Conservation (phyloP, 441 rosid species). For the Adansonia grandidieri region DNA sequence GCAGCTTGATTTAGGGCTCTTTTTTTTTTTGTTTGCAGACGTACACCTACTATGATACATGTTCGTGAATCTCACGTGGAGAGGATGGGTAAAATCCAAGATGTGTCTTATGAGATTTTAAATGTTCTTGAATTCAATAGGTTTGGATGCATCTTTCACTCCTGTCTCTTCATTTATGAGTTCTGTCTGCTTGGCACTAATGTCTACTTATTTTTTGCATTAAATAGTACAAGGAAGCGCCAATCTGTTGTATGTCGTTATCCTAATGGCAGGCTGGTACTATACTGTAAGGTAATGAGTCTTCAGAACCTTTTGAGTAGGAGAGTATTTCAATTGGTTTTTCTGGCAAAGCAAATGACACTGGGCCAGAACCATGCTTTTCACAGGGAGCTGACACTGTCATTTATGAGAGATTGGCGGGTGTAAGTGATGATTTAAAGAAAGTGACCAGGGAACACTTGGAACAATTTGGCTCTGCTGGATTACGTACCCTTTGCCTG, state of each 20-base stretch:
- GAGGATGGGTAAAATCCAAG: conserved; percentile 2
- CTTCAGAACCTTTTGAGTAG: not conserved
- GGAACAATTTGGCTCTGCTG: conserved; percentile 1
- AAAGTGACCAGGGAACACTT: conserved; percentile 5
- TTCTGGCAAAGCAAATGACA: not conserved
- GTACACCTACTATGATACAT: conserved; percentile 1
- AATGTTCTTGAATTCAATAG: conserved; percentile 1
- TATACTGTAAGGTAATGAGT: not conserved
- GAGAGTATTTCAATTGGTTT: not conserved
- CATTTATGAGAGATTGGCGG: conserved; percentile 4
- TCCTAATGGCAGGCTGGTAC: not conserved
- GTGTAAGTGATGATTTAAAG: conserved; percentile 1
- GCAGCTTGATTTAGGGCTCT: conserved; percentile 29
- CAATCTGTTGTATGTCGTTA: conserved; percentile 4
- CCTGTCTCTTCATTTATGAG: not conserved
- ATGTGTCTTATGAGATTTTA: conserved; percentile 1
- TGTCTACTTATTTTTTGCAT: not conserved
- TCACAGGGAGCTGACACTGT: conserved; percentile 5
- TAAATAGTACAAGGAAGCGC: not conserved
- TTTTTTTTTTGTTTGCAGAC: conserved; percentile 8
- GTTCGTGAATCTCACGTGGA: conserved; percentile 4
- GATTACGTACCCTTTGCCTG: not conserved
- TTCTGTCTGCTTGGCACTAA: not conserved
- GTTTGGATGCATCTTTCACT: not conserved
- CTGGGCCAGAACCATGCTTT: not conserved